Conservation (phyloP, 2,329 filamentous ascomycete species). For the Colletotrichum higginsianum region DNA sequence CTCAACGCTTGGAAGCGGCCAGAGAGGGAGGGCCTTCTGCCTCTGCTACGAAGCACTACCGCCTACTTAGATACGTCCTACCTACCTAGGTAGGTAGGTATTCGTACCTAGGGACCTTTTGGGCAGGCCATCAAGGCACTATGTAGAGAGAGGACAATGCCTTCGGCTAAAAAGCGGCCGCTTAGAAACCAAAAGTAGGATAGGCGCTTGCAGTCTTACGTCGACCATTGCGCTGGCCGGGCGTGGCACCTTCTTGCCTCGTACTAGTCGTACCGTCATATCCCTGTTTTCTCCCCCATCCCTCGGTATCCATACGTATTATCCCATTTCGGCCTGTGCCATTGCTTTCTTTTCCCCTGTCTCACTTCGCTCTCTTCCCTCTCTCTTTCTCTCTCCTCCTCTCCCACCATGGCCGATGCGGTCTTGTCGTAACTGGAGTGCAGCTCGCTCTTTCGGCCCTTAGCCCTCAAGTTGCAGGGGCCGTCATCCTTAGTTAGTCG, state of each 20-base stretch:
- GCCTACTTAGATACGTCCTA: too few relatives aligned
- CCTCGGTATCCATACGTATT: not conserved
- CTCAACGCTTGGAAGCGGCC: constrained; percentile 4
- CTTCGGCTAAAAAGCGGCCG: constrained; percentile 31
- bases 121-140: too few relatives aligned
- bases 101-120: too few relatives aligned
- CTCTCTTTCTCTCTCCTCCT: not conserved
- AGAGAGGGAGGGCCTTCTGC: not conserved
- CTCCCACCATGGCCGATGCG: constrained; percentile 9
- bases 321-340: constrained; percentile 33
- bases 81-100: too few relatives aligned
- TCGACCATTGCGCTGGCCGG: constrained; percentile 3
- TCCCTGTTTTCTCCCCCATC: constrained; percentile 29
- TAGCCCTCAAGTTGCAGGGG: not conserved
- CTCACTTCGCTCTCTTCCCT: not conserved
- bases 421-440: constrained; percentile 7
- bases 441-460: constrained; percentile 15
- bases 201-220: not conserved
- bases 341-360: not conserved
- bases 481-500: not conserved
- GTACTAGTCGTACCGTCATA: constrained; percentile 34
- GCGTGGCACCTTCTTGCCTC: constrained; percentile 40
- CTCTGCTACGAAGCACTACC: too few relatives aligned
- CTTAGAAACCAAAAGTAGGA: constrained; percentile 8
- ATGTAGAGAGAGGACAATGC: not conserved